These are phyloP conservation scores for Hypericum androsaemum DNA, from an alignment of 345 rosid genomes.

Conservation along the genomic window DNA sequence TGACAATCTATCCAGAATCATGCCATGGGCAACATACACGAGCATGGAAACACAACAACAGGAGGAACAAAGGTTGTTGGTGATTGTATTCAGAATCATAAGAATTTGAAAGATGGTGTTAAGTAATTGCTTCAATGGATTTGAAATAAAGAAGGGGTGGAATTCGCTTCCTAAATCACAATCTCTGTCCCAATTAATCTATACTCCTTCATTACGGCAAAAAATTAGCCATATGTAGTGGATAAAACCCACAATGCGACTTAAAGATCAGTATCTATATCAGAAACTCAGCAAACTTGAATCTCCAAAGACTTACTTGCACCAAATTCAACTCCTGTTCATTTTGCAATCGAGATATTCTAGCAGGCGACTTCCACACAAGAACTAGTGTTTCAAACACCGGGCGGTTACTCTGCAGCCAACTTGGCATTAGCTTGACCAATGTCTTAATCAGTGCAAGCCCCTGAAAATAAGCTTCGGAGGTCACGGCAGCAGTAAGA, in stretches of 20 bases:
- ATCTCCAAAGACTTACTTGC: slow-evolving; percentile 44
- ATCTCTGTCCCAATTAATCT: too few species aligned
- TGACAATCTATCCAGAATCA: background rate
- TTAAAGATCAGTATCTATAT: too few species aligned
- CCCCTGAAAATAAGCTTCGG: slow-evolving; percentile 90
- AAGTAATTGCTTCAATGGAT: too few species aligned
- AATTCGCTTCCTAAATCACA: too few species aligned
- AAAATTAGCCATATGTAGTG: too few species aligned
- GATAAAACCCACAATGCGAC: too few species aligned
- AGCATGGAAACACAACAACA: background rate
- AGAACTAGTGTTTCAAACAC: slow-evolving; percentile 83
- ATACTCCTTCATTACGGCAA: too few species aligned
- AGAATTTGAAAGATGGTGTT: too few species aligned
- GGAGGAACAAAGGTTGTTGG: too few species aligned
- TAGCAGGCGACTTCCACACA: slow-evolving; percentile 90
- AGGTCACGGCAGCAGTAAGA: slow-evolving; percentile 31
- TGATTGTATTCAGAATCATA: too few species aligned
- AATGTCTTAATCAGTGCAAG: slow-evolving; percentile 80
- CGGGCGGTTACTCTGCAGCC: slow-evolving; percentile 75
- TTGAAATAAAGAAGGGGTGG: too few species aligned
- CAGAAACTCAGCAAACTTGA: too few species aligned
- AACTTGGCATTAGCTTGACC: slow-evolving; percentile 79
- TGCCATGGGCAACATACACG: background rate
- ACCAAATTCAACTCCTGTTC: slow-evolving; percentile 93
- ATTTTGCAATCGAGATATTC: slow-evolving; percentile 77